Evolutionary conservation across 768 basidiomycete species (phyloP), one percentile per base, ranked within the genome.

Genomic region (Russula sp.): DNA sequence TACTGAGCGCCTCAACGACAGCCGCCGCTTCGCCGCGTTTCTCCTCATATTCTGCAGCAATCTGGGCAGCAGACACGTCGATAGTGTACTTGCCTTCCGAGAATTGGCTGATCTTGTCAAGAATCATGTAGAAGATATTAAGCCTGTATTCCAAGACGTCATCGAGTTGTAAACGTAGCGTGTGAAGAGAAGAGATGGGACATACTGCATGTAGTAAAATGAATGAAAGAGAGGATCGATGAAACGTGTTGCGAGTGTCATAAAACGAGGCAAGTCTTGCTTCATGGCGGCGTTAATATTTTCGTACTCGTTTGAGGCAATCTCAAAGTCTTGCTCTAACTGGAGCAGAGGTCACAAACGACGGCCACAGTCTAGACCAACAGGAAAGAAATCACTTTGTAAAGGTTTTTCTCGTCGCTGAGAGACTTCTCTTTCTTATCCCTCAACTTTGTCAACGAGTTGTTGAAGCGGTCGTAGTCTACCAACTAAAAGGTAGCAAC

Each of bases 171-270:
- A 3, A 11, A 38, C 18, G 9, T 16, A 32, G 22, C 29, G 9
- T 25, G 38, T 29, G 18, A 45, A 8, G 52, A 39, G 47, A 41
- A 39, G 55, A 41, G 49, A 60, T 65, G 9, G 61, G 34, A 84
- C 93, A 70, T 70, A 95, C 93, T 98, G 93, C 94, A 99, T 98
- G 73, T 96, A 99, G 79, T 89, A 99, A 80, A 94, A 94, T 18
- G 93, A 96, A 69, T 96, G 88, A 83, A 98, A 99, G n/a, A 98
- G 78, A 0, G 97, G 97, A 67, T 95, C 88, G 71, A 98, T 92
- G 75, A 98, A 98, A 65, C 86, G 83, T 2, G 92, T 88, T 1
- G 89, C 79, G 64, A 98, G 82, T 34, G 77, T 78, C 82, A 98
- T 86, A 79, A 98, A 98, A n/a, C 84, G 84, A 3, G 95, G 94